Conservation (phyloP, 2,329 filamentous ascomycete species). For the Botrytis elliptica region DNA sequence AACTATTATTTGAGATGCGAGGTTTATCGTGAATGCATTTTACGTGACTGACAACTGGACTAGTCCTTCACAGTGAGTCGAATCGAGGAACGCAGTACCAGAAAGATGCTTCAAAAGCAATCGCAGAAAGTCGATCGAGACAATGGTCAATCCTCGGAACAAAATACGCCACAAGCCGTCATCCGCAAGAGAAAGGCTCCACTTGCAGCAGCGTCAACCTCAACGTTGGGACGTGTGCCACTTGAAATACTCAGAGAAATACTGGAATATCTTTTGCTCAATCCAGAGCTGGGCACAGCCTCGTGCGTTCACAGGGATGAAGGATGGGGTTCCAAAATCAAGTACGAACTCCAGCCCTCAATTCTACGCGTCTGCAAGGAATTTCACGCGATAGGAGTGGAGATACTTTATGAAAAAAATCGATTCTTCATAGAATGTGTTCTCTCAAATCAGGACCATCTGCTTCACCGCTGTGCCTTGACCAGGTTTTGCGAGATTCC, state of each 20-base stretch:
- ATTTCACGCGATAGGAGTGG: background rate
- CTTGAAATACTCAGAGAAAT: background rate
- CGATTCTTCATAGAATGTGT: background rate
- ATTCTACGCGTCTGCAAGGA: constrained; percentile 4
- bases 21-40: too few species aligned
- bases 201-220: background rate
- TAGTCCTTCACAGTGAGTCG: background rate
- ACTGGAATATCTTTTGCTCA: background rate
- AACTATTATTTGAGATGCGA: background rate
- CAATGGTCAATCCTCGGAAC: background rate
- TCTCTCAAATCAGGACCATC: accelerated
- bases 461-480: background rate
- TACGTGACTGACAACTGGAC: background rate
- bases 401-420: background rate
- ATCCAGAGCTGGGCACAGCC: background rate
- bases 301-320: background rate
- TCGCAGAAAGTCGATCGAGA: too few species aligned
- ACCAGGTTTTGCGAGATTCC: background rate
- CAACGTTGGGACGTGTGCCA: background rate
- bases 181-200: background rate
- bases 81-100: background rate
- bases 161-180: background rate
- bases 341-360: background rate
- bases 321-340: background rate
- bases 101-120: background rate